These are phyloP conservation scores for Zygosaccharomyces pseudorouxii DNA, from an alignment of 805 yeast genomes.

Conservation along the genomic window DNA sequence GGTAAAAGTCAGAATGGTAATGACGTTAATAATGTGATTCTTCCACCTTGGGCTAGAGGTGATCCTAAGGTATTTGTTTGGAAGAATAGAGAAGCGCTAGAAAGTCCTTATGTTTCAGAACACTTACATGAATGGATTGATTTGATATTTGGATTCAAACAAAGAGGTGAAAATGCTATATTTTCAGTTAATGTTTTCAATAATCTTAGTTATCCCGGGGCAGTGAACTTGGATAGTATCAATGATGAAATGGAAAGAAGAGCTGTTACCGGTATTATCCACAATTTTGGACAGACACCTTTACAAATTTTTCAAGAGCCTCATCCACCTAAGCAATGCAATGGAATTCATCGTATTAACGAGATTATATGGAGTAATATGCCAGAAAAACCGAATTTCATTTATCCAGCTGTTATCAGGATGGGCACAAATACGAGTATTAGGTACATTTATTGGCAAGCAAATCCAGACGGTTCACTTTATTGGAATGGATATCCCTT, in stretches of 20 bases:
- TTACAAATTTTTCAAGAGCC: constrained; percentile 62
- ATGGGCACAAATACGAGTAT: not conserved
- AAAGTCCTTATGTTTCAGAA: constrained; percentile 72
- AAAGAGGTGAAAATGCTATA: constrained; percentile 65
- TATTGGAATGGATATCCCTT: constrained; percentile 17
- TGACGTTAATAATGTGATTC: constrained; percentile 52
- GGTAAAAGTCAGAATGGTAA: constrained; percentile 63
- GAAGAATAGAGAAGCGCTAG: constrained; percentile 78
- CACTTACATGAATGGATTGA: constrained; percentile 83
- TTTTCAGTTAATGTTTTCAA: constrained; percentile 72
- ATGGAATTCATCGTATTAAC: constrained; percentile 3
- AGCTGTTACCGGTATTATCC: constrained; percentile 79
- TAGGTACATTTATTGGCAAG: constrained; percentile 10
- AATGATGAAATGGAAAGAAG: constrained; percentile 67
- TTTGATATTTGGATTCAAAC: constrained; percentile 75
- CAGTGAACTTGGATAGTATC: constrained; percentile 69
- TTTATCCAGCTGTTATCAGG: constrained; percentile 1
- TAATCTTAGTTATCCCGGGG: constrained; percentile 79
- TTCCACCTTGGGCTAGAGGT: constrained; percentile 82
- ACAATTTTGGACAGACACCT: constrained; percentile 92
- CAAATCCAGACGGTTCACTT: constrained; percentile 5
- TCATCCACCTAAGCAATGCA: constrained; percentile 47
- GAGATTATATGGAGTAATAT: constrained; percentile 10
- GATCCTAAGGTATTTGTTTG: constrained; percentile 71
- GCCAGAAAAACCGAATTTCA: constrained; percentile 1